Base-by-base conservation (phyloP, 129 eudicot genomes). In the Helianthus tuberosus region DNA sequence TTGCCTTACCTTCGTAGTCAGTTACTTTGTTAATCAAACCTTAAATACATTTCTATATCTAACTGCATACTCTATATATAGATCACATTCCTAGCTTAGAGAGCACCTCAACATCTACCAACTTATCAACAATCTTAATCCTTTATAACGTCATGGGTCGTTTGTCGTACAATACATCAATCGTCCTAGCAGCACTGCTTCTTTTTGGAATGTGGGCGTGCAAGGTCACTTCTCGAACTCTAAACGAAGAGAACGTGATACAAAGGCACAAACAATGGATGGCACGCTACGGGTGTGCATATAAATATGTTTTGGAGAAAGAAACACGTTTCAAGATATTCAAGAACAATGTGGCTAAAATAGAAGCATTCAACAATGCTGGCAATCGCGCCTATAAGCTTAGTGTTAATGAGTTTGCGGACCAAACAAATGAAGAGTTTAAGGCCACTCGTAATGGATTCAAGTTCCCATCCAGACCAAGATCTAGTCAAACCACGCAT, bases 221-320 rank as follows among this genome's bases (percentile, higher is more conserved):
- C 38, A 51, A 29, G 58, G 64, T 74, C 32, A 53, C 81, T 11
- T 80, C 78, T 12, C 80, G 70, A 6, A 13, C 48, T 2, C 23
- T 62, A 1, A 13, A 13, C 8, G 66, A 63, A 4, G 66, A 58
- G 35, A 15, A 44, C 25, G 57, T 80, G 44, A 23, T 53, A 3
- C 68, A 77, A 47, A 77, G 38, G 59, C 83, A 80, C 25, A 80
- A 84, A 70, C 77, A 58, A 14, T 80, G 85, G 85, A 84, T 77
- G 85, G 72, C 68, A 43, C 77, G 11, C 1, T 41, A 72, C 43
- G 85, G 75, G 14, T 85, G 85, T 32, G 77, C 70, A 5, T 84
- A 84, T 43, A 51, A 73, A 1, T 64, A 64, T 15, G 32, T 55
- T 6, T 43, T 47, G 2, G 88, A 84, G 57, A 80, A 84, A 79